phyloP scores from a whole-genome alignment of 2,329 filamentous ascomycete genomes.

The Zalaria sp. region DNA sequence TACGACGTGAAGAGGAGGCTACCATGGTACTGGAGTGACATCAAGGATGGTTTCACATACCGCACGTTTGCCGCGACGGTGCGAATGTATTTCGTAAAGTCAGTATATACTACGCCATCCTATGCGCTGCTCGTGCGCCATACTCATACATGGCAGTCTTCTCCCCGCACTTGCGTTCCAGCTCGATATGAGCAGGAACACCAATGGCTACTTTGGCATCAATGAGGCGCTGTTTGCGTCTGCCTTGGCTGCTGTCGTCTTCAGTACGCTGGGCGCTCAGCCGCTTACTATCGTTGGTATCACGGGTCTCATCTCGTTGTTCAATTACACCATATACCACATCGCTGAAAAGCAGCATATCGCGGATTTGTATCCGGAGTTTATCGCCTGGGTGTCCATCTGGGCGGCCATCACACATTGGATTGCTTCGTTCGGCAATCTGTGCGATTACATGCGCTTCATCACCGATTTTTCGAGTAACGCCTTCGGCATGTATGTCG shows the following conservation, averaged over 20 bases:
- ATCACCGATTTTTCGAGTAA: slow-evolving; percentile 43
- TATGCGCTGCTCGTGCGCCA: background rate
- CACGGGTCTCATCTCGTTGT: slow-evolving; percentile 38
- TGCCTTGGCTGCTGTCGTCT: slow-evolving; percentile 40
- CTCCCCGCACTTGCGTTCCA: slow-evolving; percentile 45
- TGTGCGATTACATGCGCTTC: slow-evolving; percentile 44
- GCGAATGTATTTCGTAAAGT: slow-evolving; percentile 46
- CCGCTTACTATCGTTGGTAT: slow-evolving; percentile 44
- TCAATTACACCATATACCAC: slow-evolving; percentile 48
- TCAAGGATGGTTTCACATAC: slow-evolving; percentile 40
- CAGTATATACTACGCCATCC: slow-evolving; percentile 5
- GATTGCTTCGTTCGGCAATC: slow-evolving; percentile 37
- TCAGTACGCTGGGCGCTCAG: slow-evolving; percentile 37
- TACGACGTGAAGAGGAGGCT: slow-evolving; percentile 37
- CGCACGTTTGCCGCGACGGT: slow-evolving; percentile 40
- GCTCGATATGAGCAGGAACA: slow-evolving; percentile 43
- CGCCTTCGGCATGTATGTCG: slow-evolving; percentile 40
- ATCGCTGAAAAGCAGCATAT: slow-evolving; percentile 37
- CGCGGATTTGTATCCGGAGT: slow-evolving; percentile 33
- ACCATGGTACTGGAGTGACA: slow-evolving; percentile 44
- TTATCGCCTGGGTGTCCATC: slow-evolving; percentile 43
- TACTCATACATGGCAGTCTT: slow-evolving; percentile 20
- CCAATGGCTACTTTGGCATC: slow-evolving; percentile 40
- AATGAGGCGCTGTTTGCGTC: slow-evolving; percentile 43
- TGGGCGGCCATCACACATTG: slow-evolving; percentile 46